phyloP scores from a whole-genome alignment of 2,329 filamentous ascomycete genomes.

The Aspergillus uvarum region DNA sequence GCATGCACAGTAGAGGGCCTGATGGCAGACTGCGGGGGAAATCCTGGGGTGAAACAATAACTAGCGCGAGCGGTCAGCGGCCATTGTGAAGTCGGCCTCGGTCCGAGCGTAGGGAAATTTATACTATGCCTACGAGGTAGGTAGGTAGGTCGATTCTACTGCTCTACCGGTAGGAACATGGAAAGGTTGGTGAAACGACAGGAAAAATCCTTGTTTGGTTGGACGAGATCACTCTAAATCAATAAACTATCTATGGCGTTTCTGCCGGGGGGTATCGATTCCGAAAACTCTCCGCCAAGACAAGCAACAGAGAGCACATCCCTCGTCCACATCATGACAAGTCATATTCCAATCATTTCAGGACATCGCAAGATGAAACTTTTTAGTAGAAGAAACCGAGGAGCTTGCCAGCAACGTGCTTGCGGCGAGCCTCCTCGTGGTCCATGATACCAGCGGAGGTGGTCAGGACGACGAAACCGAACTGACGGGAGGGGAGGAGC shows the following conservation, averaged over 20 bases:
- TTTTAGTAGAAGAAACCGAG: slow-evolving; percentile 98
- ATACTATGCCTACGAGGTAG: neutral
- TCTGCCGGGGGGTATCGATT: slow-evolving; percentile 24
- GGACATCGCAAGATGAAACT: slow-evolving; percentile 27
- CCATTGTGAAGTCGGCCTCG: neutral
- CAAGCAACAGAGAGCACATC: slow-evolving; percentile 9
- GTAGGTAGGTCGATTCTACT: too few relatives aligned
- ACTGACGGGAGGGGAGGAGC: slow-evolving; percentile 98
- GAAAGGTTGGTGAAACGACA: slow-evolving; percentile 7
- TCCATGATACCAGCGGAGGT: slow-evolving; percentile 99
- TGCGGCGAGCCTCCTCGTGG: slow-evolving; percentile 98
- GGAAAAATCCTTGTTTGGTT: neutral
- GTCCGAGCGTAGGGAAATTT: neutral
- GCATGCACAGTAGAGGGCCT: neutral
- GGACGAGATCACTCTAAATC: slow-evolving; percentile 20
- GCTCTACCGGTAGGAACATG: neutral
- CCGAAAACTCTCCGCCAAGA: slow-evolving; percentile 25
- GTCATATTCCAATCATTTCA: slow-evolving; percentile 19
- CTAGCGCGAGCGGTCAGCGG: slow-evolving; percentile 11
- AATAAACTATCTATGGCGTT: slow-evolving; percentile 28
- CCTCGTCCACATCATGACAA: neutral
- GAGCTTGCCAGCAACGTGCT: slow-evolving; percentile 99
- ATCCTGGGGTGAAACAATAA: slow-evolving; percentile 19
- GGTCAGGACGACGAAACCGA: slow-evolving; percentile 98
- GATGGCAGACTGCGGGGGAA: neutral